phyloP scores from a whole-genome alignment of 345 rosid species.

The Dimocarpus longan region DNA sequence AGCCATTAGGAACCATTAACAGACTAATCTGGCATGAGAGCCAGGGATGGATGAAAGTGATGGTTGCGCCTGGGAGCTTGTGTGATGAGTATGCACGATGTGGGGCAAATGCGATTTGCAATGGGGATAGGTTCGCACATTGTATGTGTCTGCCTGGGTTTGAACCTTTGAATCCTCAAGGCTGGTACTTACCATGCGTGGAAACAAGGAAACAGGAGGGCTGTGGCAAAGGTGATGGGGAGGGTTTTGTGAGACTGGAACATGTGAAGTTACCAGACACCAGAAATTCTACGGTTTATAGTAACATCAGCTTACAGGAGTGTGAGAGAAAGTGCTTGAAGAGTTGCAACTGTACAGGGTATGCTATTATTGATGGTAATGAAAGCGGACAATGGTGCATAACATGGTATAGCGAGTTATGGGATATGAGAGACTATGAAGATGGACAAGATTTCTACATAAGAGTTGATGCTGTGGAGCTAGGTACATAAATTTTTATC shows the following conservation, averaged over 20 bases:
- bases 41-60: neutral
- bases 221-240: constrained; percentile 1
- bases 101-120: constrained; percentile 20
- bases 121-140: neutral
- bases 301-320: neutral
- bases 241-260: constrained; percentile 4
- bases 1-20: too few species aligned
- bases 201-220: neutral
- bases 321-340: constrained; percentile 8
- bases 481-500: neutral
- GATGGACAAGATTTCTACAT: constrained; percentile 2
- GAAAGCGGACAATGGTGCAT: neutral
- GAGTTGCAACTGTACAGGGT: constrained; percentile 9
- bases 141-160: constrained; percentile 30
- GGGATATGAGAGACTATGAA: neutral
- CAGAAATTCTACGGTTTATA: neutral
- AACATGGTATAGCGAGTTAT: neutral
- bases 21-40: too few species aligned
- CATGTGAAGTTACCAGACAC: constrained; percentile 1
- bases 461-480: constrained; percentile 3
- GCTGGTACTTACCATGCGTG: neutral
- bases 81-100: constrained; percentile 27
- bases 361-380: neutral
- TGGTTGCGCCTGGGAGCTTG: constrained; percentile 1
- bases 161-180: neutral